Evolutionary conservation across 257 asterid species (phyloP).

Genomic region (Solanum corneliomulleri): DNA sequence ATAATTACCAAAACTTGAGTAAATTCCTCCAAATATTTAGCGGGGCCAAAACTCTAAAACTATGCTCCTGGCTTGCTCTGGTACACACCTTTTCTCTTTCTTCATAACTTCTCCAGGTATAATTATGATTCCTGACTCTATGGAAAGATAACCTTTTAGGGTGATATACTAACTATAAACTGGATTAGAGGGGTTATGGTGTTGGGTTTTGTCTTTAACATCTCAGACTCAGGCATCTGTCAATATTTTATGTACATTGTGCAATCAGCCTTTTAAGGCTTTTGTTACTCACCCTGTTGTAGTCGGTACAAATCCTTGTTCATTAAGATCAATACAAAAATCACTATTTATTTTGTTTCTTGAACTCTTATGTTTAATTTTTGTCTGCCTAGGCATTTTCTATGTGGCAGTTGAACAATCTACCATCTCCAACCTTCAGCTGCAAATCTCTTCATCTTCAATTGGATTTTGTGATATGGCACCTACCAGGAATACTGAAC

Average conservation of each 20-base stretch:
- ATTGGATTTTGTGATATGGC: conserved; percentile 10
- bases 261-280: neutral
- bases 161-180: neutral
- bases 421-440: neutral
- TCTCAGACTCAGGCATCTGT: neutral
- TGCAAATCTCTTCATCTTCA: conserved; percentile 5
- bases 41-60: neutral
- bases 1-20: neutral
- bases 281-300: neutral
- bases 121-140: neutral
- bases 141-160: neutral
- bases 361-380: neutral
- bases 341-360: neutral
- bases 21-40: neutral
- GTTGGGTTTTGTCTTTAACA: neutral
- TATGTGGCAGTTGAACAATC: conserved; percentile 5
- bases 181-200: neutral
- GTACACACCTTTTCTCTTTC: neutral
- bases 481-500: conserved; percentile 9
- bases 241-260: neutral
- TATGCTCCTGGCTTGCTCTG: neutral
- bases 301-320: neutral
- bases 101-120: neutral
- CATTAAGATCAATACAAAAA: neutral
- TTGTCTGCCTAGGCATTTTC: conserved; percentile 5